phyloP scores from a whole-genome alignment of 2,329 filamentous ascomycete species.

The Alternaria rosae region DNA sequence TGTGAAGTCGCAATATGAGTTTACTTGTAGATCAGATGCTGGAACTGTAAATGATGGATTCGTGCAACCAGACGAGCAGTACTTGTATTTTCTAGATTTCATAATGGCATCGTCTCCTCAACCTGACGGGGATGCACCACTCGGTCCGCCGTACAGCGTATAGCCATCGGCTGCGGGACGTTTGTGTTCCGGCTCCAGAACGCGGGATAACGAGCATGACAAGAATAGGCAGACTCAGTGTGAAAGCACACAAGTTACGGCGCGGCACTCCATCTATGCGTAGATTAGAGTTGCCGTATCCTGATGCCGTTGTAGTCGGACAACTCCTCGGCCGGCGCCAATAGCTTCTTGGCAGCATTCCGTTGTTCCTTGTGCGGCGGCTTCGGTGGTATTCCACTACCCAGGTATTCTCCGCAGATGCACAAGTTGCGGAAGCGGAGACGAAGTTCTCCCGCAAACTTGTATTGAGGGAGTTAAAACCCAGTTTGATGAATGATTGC shows the following conservation, averaged over 20 bases:
- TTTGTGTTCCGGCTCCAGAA: background rate
- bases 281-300: background rate
- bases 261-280: background rate
- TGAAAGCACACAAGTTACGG: background rate
- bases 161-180: background rate
- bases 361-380: background rate
- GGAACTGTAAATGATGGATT: background rate
- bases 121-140: background rate
- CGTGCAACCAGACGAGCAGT: background rate
- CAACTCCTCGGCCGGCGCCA: too few relatives aligned
- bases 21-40: background rate
- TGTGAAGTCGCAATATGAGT: background rate
- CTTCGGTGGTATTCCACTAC: background rate
- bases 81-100: background rate
- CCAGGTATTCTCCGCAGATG: background rate
- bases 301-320: background rate
- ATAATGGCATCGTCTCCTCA: background rate
- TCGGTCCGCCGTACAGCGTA: background rate
- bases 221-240: background rate
- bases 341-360: background rate
- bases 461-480: too few relatives aligned
- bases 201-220: background rate
- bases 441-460: background rate
- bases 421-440: background rate
- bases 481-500: background rate